Percentiles rank a stretch among this genome's conserved stretches.
Conservation (phyloP, 352 stramenopile genomes). For the Phytophthora kernoviae region DNA sequence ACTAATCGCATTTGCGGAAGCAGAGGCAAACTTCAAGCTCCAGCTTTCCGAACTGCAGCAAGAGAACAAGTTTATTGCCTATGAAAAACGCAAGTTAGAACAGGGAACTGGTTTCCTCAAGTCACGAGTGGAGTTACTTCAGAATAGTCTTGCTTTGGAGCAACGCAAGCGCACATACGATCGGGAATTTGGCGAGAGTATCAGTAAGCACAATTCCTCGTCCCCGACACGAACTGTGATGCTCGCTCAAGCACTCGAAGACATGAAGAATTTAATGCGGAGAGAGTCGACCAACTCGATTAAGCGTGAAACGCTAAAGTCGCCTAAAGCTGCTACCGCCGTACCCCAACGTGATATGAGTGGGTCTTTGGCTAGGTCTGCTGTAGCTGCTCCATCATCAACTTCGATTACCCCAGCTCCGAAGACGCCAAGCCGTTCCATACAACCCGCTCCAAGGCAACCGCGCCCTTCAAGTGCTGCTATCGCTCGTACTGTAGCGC, state of each 20-base stretch:
- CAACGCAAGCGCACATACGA: conserved; percentile 67
- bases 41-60: conserved; percentile 46
- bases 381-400: neutral
- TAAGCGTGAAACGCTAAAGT: conserved; percentile 42
- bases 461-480: conserved; percentile 20
- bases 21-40: conserved; percentile 35
- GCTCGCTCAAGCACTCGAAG: conserved; percentile 38
- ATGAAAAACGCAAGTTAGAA: conserved; percentile 57
- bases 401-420: neutral
- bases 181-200: conserved; percentile 31
- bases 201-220: conserved; percentile 15
- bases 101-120: conserved; percentile 51
- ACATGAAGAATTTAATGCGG: conserved; percentile 40
- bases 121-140: conserved; percentile 42
- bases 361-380: neutral
- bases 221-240: conserved; percentile 29
- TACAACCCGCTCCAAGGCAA: neutral
- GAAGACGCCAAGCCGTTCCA: conserved; percentile 10
- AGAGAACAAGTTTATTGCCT: conserved; percentile 34
- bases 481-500: conserved; percentile 1
- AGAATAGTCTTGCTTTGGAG: conserved; percentile 46
- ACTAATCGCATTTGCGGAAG: conserved; percentile 28
- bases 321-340: conserved; percentile 7
- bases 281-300: conserved; percentile 37
- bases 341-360: neutral